These are phyloP conservation scores for Crucihimalaya himalaica DNA, from an alignment of 345 rosid species.

Conservation along the genomic window DNA sequence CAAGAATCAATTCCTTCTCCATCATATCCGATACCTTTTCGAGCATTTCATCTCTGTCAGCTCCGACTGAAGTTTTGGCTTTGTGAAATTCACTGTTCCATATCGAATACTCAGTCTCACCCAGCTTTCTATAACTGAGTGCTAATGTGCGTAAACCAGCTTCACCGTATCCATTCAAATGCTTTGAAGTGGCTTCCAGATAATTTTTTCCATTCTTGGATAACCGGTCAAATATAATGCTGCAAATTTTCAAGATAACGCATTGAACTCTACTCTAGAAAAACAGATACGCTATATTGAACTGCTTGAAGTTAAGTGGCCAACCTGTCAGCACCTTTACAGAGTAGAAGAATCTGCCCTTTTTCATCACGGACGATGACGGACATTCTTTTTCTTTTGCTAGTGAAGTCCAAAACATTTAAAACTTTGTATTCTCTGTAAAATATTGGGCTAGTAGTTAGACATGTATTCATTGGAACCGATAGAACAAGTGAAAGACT, in stretches of 20 bases:
- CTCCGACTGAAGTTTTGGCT: slow-evolving; percentile 63
- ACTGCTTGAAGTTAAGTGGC: slow-evolving; percentile 22
- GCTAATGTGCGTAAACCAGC: slow-evolving; percentile 79
- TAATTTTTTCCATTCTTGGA: slow-evolving; percentile 56
- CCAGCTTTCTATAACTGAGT: slow-evolving; percentile 53
- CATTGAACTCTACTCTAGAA: slow-evolving; percentile 6
- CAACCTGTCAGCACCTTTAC: slow-evolving; percentile 91
- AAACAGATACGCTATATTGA: slow-evolving; percentile 17
- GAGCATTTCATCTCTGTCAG: slow-evolving; percentile 66
- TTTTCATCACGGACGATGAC: slow-evolving; percentile 64
- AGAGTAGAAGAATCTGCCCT: slow-evolving; percentile 65
- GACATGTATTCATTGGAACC: background rate
- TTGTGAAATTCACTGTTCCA: slow-evolving; percentile 58
- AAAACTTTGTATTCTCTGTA: slow-evolving; percentile 70
- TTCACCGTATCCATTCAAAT: slow-evolving; percentile 60
- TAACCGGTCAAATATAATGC: slow-evolving; percentile 71
- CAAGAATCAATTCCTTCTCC: slow-evolving; percentile 64
- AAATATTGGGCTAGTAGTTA: slow-evolving; percentile 5
- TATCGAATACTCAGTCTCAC: slow-evolving; percentile 49
- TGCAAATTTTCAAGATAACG: slow-evolving; percentile 35
- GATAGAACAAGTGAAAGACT: slow-evolving; percentile 3
- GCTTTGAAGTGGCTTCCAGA: slow-evolving; percentile 53
- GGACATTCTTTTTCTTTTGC: slow-evolving; percentile 80
- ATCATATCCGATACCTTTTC: slow-evolving; percentile 66
- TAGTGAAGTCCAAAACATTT: slow-evolving; percentile 69